Evolutionary conservation across 306 rosid genomes (phyloP).

Genomic region (Gleditsia sinensis): DNA sequence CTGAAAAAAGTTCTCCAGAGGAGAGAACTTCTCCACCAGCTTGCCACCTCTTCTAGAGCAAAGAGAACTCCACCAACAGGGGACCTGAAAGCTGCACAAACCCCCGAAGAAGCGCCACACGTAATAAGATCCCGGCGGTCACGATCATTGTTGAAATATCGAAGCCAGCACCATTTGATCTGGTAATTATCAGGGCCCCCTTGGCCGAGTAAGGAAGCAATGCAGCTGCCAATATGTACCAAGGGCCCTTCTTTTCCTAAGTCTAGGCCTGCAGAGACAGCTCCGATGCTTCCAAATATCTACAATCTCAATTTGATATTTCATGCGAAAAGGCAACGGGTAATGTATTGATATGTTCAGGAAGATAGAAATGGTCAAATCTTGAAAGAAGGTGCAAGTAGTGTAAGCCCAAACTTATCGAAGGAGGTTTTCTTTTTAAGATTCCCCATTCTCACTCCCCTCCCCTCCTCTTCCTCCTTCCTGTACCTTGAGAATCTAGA

Average conservation of each 20-base stretch:
- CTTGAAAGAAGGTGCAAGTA: too few species aligned
- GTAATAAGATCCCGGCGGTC: conserved; percentile 87
- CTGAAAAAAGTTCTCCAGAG: conserved; percentile 90
- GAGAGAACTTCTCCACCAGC: conserved; percentile 97
- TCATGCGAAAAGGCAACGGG: not conserved
- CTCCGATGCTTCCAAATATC: conserved; percentile 94
- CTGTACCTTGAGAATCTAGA: too few species aligned
- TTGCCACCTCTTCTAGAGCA: conserved; percentile 90
- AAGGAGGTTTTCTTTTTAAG: too few species aligned
- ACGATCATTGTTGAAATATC: conserved; percentile 81
- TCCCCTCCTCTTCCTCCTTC: too few species aligned
- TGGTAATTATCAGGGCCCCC: conserved; percentile 76
- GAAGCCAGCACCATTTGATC: conserved; percentile 78
- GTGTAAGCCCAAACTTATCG: too few species aligned
- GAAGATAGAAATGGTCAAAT: not conserved
- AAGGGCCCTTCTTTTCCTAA: conserved; percentile 96
- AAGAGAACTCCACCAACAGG: conserved; percentile 96
- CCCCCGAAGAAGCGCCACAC: conserved; percentile 85
- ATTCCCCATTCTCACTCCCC: too few species aligned
- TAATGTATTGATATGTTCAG: not conserved
- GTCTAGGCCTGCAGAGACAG: conserved; percentile 89
- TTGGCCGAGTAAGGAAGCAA: conserved; percentile 88
- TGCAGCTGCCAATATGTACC: conserved; percentile 91
- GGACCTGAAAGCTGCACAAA: conserved; percentile 90
- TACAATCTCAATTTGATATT: conserved; percentile 35